Percentiles rank a stretch among this genome's conserved stretches.
These are phyloP conservation scores for Pythium graminicola DNA, from an alignment of 352 stramenopile genomes.

Conservation along the genomic window DNA sequence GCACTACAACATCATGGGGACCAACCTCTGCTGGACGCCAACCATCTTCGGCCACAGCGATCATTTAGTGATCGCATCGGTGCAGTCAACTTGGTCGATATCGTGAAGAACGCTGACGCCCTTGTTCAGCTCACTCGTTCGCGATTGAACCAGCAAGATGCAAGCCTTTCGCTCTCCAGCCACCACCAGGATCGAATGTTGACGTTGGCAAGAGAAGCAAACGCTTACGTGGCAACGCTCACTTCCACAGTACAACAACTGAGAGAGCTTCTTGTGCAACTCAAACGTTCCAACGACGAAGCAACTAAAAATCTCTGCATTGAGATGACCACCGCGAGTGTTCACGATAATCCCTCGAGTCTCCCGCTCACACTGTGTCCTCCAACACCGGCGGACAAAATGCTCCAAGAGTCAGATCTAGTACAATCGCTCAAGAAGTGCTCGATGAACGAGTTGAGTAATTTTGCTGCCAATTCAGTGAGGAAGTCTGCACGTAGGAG, in stretches of 20 bases:
- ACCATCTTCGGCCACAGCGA: slow-evolving; percentile 16
- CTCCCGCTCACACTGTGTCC: slow-evolving; percentile 30
- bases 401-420: slow-evolving; percentile 37
- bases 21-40: slow-evolving; percentile 30
- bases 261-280: slow-evolving; percentile 23
- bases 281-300: slow-evolving; percentile 34
- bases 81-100: slow-evolving; percentile 25
- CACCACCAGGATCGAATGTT: slow-evolving; percentile 14
- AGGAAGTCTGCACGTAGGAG: slow-evolving; percentile 26
- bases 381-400: slow-evolving; percentile 31
- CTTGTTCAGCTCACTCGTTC: slow-evolving; percentile 28
- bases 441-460: slow-evolving; percentile 39
- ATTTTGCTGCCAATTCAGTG: slow-evolving; percentile 27
- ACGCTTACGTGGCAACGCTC: slow-evolving; percentile 26
- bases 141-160: slow-evolving; percentile 20
- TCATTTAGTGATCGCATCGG: slow-evolving; percentile 14
- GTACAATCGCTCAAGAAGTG: slow-evolving; percentile 46
- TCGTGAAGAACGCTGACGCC: slow-evolving; percentile 30
- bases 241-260: slow-evolving; percentile 32
- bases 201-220: slow-evolving; percentile 18
- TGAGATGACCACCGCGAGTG: slow-evolving; percentile 21
- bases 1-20: slow-evolving; percentile 29
- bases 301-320: slow-evolving; percentile 31
- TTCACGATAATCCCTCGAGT: slow-evolving; percentile 14
- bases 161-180: slow-evolving; percentile 8